A percentile compares a stretch with the other conserved stretches of the same genome.
Evolutionary conservation across 2,329 filamentous ascomycete genomes (phyloP).

Genomic region (Fusarium euwallaceae): DNA sequence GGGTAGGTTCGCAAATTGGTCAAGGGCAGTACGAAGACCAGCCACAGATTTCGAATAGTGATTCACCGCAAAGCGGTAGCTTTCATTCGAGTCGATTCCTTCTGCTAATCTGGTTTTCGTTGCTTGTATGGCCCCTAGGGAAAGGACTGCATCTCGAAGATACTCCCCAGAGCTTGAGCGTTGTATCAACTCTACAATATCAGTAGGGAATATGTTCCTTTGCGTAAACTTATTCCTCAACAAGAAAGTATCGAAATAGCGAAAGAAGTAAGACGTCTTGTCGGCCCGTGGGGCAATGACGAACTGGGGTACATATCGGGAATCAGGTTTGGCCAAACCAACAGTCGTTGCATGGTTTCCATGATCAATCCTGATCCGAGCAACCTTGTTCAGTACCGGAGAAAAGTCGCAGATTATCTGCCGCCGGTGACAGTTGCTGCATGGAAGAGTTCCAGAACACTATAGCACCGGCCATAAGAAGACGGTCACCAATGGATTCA

Average conservation of each 20-base stretch:
- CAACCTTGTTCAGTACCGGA: not conserved
- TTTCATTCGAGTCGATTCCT: not conserved
- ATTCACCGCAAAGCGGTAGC: conserved; percentile 29
- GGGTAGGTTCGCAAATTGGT: not conserved
- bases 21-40: conserved; percentile 40
- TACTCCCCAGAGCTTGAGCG: conserved; percentile 25
- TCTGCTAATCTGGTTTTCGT: conserved; percentile 29
- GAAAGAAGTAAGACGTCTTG: conserved; percentile 38
- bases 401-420: conserved; percentile 42
- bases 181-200: conserved; percentile 43
- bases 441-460: conserved; percentile 52
- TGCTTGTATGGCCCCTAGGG: conserved; percentile 50
- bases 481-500: not conserved
- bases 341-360: conserved; percentile 21
- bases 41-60: conserved; percentile 47
- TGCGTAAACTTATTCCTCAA: conserved; percentile 47
- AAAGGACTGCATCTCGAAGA: conserved; percentile 47
- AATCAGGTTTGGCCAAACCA: not conserved
- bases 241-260: conserved; percentile 49
- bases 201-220: not conserved
- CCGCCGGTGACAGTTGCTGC: conserved; percentile 47
- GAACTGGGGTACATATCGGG: not conserved
- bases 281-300: conserved; percentile 20
- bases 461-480: conserved; percentile 9
- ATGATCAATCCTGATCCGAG: conserved; percentile 41